Conservation (phyloP, 2,329 filamentous ascomycete genomes). For the Metarhizium sp. region DNA sequence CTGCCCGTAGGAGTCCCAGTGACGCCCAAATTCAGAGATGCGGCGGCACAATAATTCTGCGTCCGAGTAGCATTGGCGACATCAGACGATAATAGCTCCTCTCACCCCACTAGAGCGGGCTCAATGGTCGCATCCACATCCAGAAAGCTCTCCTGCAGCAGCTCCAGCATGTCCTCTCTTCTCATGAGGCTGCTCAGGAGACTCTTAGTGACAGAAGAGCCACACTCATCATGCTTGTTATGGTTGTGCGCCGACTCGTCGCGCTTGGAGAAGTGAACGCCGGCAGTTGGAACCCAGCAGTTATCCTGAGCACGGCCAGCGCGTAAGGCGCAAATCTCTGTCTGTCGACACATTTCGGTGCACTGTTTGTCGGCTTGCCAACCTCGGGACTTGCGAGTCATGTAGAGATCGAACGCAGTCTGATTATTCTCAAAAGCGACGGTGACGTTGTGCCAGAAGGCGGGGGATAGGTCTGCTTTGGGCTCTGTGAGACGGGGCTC, state of each 20-base stretch:
- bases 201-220: slow-evolving; percentile 14
- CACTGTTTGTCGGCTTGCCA: slow-evolving; percentile 20
- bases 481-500: slow-evolving; percentile 25
- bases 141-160: slow-evolving; percentile 12
- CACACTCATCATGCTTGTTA: slow-evolving; percentile 17
- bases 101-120: background rate
- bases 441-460: slow-evolving; percentile 51
- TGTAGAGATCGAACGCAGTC: slow-evolving; percentile 34
- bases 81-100: background rate
- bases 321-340: slow-evolving; percentile 41
- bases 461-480: slow-evolving; percentile 37
- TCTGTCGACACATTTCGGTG: slow-evolving; percentile 22
- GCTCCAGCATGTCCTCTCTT: slow-evolving; percentile 13
- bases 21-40: background rate
- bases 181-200: slow-evolving; percentile 14
- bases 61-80: background rate
- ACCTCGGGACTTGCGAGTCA: slow-evolving; percentile 35
- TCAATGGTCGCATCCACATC: background rate
- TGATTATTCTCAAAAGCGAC: slow-evolving; percentile 32
- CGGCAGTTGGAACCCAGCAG: slow-evolving; percentile 28
- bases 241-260: slow-evolving; percentile 1
- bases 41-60: background rate
- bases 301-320: slow-evolving; percentile 41
- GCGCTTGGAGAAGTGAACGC: slow-evolving; percentile 22
- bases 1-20: background rate